Base-by-base conservation (phyloP, 805 yeast species). In the Saturnispora bothae region DNA sequence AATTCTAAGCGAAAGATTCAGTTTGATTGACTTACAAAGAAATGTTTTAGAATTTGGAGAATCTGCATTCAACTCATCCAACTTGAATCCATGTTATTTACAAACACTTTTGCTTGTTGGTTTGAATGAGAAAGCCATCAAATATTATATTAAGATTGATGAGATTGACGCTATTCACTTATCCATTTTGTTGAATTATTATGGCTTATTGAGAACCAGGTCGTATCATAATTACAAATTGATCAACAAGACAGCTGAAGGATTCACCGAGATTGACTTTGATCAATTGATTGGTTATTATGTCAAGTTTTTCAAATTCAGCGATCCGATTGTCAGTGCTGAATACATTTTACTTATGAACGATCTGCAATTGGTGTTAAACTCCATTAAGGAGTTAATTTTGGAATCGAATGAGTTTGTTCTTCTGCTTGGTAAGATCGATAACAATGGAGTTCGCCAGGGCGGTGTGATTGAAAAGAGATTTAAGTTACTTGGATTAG, bases 251-350 rank as follows among this genome's bases (percentile, higher is more conserved):
- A 63, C 46, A 54, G 47, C 50, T 1, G 52, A 48, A 28, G 59
- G 59, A 2, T 48, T 51, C 34, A 49, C 39, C 17, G 44, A 49
- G 9, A 49, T 59, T 48, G 68, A 68, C 43, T 73, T 78, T 55
- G 76, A 82, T 15, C 67, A 83, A 41, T 56, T 85, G 37, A 49
- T 92, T 34, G 94, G 94, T 1, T 73, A 78, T 16, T 89, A 84
- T 59, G 82, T 92, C 9, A 71, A 86, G 44, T 73, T 78, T 14
- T 89, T 92, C 66, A 78, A 86, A 50, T 73, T 74, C 42, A 73
- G 89, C 28, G 94, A 86, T 60, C 94, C 97, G 18, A 73, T 78
- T 50, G 83, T 81, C 40, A 96, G 96, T 1, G 82, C 83, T n/a
- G 95, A 89, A 55, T 92, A 92, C 53, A 60, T 89, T 37, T 68